phyloP scores from a whole-genome alignment of 2,329 filamentous ascomycete genomes.

The Colletotrichum tamarilloi region DNA sequence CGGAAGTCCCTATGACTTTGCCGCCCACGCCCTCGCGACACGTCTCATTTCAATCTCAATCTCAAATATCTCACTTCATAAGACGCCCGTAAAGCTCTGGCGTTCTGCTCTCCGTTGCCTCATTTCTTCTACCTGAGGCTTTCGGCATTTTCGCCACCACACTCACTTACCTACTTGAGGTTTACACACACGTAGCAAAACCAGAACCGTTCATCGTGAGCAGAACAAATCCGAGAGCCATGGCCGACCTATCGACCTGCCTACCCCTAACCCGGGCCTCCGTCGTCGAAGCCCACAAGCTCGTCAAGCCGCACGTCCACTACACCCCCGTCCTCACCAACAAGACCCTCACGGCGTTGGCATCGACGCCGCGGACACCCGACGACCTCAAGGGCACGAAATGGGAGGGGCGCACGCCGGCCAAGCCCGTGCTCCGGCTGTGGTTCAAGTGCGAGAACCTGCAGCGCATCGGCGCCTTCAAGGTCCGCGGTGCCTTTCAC shows the following conservation, averaged over 20 bases:
- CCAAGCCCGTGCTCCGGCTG: constrained; percentile 75
- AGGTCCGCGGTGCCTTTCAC: constrained; percentile 90
- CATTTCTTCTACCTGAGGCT: background rate
- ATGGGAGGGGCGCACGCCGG: constrained; percentile 66
- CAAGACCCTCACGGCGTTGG: constrained; percentile 77
- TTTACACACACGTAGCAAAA: background rate
- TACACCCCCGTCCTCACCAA: constrained; percentile 86
- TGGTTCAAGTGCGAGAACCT: constrained; percentile 98
- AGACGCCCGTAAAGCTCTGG: background rate
- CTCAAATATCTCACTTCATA: background rate
- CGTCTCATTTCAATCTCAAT: constrained; percentile 39
- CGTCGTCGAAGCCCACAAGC: constrained; percentile 75
- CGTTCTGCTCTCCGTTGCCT: no score
- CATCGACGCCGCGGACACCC: constrained; percentile 74
- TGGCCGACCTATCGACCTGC: constrained; percentile 65
- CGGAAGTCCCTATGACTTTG: background rate
- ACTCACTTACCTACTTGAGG: no score
- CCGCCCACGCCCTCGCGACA: constrained; percentile 20
- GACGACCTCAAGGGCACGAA: constrained; percentile 65
- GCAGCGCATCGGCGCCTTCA: constrained; percentile 92
- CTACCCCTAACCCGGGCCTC: constrained; percentile 78
- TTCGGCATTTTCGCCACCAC: background rate
- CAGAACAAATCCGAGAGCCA: constrained; percentile 40
- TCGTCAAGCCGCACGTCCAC: constrained; percentile 83
- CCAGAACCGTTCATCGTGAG: background rate